A percentile compares a stretch with the other conserved stretches of the same genome.
Evolutionary conservation across 139 green algal genomes (phyloP).

Genomic region (Chlamydomonas urium): DNA sequence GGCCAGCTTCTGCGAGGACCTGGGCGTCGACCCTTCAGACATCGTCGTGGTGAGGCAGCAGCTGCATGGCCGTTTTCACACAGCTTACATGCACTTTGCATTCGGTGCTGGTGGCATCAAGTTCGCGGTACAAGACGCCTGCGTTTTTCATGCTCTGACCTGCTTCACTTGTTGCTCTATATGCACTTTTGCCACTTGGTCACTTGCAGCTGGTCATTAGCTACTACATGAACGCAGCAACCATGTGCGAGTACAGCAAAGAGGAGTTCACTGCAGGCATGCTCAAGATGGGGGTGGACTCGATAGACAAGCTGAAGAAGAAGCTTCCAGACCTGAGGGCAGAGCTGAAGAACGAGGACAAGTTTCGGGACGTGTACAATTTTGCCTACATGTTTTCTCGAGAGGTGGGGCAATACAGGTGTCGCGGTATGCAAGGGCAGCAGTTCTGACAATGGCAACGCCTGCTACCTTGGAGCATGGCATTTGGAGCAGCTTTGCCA

Average conservation of each 20-base stretch:
- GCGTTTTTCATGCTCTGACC: no score
- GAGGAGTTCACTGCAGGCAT: conserved; percentile 71
- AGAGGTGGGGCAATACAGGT: conserved; percentile 38
- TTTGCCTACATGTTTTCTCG: conserved; percentile 76
- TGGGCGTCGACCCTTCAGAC: conserved; percentile 76
- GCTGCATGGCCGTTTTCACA: no score
- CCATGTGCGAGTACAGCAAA: conserved; percentile 86
- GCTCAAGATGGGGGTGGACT: conserved; percentile 54
- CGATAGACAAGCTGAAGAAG: conserved; percentile 60
- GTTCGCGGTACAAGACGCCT: no score
- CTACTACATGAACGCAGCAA: conserved; percentile 70
- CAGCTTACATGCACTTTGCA: no score
- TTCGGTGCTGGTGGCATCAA: no score
- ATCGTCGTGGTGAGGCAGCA: conserved; percentile 55
- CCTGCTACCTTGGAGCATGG: no score
- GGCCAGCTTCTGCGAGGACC: conserved; percentile 67
- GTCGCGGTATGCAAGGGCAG: no score
- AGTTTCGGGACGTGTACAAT: conserved; percentile 76
- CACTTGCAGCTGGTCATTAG: conserved; percentile 84
- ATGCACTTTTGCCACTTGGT: no score
- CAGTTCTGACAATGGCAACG: no score
- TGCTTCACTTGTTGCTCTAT: no score
- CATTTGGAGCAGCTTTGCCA: no score
- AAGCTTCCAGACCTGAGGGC: conserved; percentile 62
- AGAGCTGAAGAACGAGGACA: conserved; percentile 54